Percentiles rank a stretch among this genome's conserved stretches.
phyloP scores from a whole-genome alignment of 257 asterid genomes.

The Catharanthus roseus region DNA sequence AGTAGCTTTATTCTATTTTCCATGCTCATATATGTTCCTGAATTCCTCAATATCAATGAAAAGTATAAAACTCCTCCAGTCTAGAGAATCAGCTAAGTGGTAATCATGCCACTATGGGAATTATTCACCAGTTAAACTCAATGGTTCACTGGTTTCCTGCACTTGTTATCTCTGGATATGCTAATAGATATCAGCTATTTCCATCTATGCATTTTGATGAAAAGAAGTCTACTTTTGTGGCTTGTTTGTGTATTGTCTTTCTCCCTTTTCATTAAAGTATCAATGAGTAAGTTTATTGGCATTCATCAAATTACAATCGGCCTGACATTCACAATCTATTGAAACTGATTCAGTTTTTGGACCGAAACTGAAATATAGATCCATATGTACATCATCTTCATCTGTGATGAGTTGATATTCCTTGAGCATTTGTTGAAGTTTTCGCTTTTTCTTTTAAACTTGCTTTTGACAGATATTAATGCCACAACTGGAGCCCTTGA shows the following conservation, averaged over 20 bases:
- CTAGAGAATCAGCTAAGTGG: neutral
- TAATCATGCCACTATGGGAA: neutral
- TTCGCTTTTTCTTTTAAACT: too few species aligned
- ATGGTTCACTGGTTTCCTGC: neutral
- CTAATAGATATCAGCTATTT: neutral
- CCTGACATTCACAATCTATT: too few species aligned
- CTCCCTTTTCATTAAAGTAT: neutral
- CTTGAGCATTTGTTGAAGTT: neutral
- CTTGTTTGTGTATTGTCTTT: neutral
- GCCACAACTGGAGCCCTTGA: slow-evolving; percentile 67
- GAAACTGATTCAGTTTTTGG: too few species aligned
- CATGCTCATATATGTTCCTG: neutral
- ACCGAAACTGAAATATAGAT: neutral
- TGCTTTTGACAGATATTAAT: slow-evolving; percentile 44
- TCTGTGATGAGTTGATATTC: neutral
- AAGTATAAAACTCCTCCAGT: too few species aligned
- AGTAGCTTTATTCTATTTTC: neutral
- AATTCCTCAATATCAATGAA: neutral
- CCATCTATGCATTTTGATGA: neutral
- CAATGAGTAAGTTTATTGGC: neutral
- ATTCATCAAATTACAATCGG: neutral
- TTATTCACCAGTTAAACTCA: neutral
- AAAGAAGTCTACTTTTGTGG: neutral
- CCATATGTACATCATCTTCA: neutral
- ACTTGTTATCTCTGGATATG: neutral